Evolutionary conservation across 2,329 filamentous ascomycete species (phyloP).

Genomic region (Xylaria sp.): DNA sequence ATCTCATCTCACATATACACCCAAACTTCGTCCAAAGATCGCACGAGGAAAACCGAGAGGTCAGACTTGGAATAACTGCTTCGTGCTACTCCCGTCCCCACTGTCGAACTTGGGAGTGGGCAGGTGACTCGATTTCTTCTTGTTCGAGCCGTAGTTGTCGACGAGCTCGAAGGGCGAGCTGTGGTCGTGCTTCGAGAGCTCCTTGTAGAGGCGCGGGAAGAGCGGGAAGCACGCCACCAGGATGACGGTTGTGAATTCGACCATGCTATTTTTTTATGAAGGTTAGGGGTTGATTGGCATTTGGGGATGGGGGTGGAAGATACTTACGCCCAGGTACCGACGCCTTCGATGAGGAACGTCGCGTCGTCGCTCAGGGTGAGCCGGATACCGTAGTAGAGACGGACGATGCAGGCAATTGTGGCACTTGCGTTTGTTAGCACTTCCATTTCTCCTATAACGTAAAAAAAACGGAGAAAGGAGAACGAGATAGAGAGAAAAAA

Average conservation of each 20-base stretch:
- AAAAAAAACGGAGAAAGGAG: background rate
- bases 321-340: conserved; percentile 12
- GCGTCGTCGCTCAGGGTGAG: conserved; percentile 3
- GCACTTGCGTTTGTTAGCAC: conserved; percentile 1
- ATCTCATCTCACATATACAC: no score
- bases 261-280: background rate
- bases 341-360: conserved; percentile 9
- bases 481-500: no score
- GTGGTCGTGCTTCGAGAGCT: conserved; percentile 26
- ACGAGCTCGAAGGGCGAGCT: conserved; percentile 21
- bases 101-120: conserved; percentile 22
- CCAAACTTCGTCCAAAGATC: no score
- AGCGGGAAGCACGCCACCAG: conserved; percentile 14
- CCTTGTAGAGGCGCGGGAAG: conserved; percentile 8
- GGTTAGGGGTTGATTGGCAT: background rate
- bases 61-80: conserved; percentile 21
- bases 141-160: conserved; percentile 33
- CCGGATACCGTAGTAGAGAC: conserved; percentile 8
- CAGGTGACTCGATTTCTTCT: background rate
- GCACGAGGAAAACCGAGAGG: no score
- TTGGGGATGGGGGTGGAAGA: background rate
- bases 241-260: conserved; percentile 10
- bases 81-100: conserved; percentile 26
- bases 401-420: conserved; percentile 7
- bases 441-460: background rate